Evolutionary conservation across 176 grass and related monocot species (phyloP), one percentile per base, ranked within the genome.

Genomic region (Carex parvula): DNA sequence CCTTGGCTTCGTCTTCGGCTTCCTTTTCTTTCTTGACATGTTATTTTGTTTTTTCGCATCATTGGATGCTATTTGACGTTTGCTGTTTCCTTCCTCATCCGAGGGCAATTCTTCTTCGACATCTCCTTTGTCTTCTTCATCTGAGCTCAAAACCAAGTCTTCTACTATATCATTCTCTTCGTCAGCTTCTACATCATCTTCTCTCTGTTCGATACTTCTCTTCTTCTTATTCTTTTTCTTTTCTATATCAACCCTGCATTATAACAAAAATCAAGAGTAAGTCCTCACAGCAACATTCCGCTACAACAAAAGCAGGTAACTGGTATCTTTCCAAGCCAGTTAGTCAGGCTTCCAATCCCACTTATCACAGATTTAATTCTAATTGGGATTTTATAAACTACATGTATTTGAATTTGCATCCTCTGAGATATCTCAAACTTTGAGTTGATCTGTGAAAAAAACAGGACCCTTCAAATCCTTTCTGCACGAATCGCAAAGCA

Each of bases 61-160:
- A 44, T 92, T 85, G 29, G 89, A 88, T 58, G 83, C 81, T 55
- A 79, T 65, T 3, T 81, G 80, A 17, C 86, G 81, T 9, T 91
- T 84, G 6, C 90, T 83, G 16, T 90, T 83, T 57, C 88, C 90
- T 79, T 81, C 90, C 81, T 92, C 91, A 61, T 92, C 85, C 0
- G 68, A 86, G 76, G 81, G 7, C 0, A 82, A 78, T 58, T 58
- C 86, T 85, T 84, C 83, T 46, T 87, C 82, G 4, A 46, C 84
- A 56, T 80, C 75, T n/a, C 68, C 82, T 20, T 67, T 79, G 3
- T 88, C 84, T 65, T 91, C 90, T n/a, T 97, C 94, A 8, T 97
- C 94, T 48, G 95, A 97, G 86, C 92, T 98, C 66, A 98, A 56
- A 60, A 98, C 53, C 69, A 98, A 79, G 88, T 98, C 95, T 84